Percentiles rank a stretch among this genome's conserved stretches.
phyloP scores from a whole-genome alignment of 805 yeast genomes.

The Zygotorulaspora florentina region DNA sequence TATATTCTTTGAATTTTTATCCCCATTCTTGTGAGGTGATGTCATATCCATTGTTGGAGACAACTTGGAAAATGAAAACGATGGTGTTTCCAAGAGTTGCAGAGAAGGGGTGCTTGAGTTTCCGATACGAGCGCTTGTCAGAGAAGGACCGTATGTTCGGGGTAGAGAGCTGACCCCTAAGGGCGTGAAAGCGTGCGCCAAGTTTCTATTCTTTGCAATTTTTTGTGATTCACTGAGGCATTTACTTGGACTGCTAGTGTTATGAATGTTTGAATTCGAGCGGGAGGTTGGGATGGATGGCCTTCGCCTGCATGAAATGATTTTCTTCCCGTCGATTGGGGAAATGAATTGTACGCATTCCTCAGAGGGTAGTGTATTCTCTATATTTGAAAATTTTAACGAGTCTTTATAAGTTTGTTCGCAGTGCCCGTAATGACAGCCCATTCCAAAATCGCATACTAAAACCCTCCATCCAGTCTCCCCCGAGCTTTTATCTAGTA shows the following conservation, averaged over 20 bases:
- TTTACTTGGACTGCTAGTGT: background rate
- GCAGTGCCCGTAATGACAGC: conserved; percentile 28
- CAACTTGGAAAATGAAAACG: conserved; percentile 2
- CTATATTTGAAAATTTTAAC: background rate
- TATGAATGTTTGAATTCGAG: conserved; percentile 24
- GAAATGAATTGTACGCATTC: conserved; percentile 13
- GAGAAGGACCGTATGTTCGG: conserved; percentile 31
- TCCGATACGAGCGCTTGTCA: conserved; percentile 16
- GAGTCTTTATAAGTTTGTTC: background rate
- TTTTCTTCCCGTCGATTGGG: conserved; percentile 9
- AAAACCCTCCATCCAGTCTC: conserved; percentile 39
- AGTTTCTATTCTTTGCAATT: conserved; percentile 25
- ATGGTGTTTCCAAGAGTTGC: conserved; percentile 8
- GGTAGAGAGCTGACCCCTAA: conserved; percentile 30
- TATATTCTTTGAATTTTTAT: conserved; percentile 3
- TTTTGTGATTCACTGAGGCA: conserved; percentile 16
- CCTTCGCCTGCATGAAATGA: conserved; percentile 16
- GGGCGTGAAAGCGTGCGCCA: conserved; percentile 35
- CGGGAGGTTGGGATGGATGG: conserved; percentile 36
- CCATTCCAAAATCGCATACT: conserved; percentile 91
- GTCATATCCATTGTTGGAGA: conserved; percentile 13
- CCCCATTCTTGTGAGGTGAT: conserved; percentile 10
- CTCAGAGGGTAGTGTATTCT: background rate
- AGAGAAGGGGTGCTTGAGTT: conserved; percentile 15
- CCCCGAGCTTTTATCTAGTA: conserved; percentile 44